These are phyloP conservation scores for Boehmeria nivea DNA, from an alignment of 306 rosid genomes.

Conservation along the genomic window DNA sequence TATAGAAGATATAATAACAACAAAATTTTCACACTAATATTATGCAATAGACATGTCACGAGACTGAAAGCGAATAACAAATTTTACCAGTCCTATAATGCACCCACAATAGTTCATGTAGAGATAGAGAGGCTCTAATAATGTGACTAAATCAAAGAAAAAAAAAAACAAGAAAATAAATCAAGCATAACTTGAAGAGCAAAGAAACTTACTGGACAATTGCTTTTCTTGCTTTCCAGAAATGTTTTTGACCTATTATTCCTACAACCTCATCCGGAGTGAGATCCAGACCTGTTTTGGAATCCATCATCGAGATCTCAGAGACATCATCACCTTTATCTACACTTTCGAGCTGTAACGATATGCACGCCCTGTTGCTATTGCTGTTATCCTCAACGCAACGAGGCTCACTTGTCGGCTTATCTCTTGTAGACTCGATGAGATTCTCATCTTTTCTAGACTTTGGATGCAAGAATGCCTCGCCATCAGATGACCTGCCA, in stretches of 20 bases:
- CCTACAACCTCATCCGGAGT: constrained; percentile 89
- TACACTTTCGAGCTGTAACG: constrained; percentile 30
- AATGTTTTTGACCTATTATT: constrained; percentile 83
- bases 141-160: constrained; percentile 11
- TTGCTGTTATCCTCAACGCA: constrained; percentile 29
- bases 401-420: constrained; percentile 25
- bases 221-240: constrained; percentile 95
- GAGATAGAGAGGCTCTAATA: constrained; percentile 4
- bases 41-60: no score
- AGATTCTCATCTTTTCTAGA: constrained; percentile 32
- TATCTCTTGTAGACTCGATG: constrained; percentile 40
- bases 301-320: constrained; percentile 59
- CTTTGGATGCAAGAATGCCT: constrained; percentile 35
- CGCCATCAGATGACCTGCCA: constrained; percentile 33
- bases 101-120: no score
- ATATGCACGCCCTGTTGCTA: constrained; percentile 32
- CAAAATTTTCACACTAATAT: no score
- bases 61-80: no score
- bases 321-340: constrained; percentile 60
- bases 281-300: constrained; percentile 40
- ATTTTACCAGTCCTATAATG: no score
- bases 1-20: no score
- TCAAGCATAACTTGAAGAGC: background rate
- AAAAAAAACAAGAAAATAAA: background rate
- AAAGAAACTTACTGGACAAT: constrained; percentile 66